Base-by-base conservation (phyloP, 2,329 filamentous ascomycete species). In the Fusarium algeriense region DNA sequence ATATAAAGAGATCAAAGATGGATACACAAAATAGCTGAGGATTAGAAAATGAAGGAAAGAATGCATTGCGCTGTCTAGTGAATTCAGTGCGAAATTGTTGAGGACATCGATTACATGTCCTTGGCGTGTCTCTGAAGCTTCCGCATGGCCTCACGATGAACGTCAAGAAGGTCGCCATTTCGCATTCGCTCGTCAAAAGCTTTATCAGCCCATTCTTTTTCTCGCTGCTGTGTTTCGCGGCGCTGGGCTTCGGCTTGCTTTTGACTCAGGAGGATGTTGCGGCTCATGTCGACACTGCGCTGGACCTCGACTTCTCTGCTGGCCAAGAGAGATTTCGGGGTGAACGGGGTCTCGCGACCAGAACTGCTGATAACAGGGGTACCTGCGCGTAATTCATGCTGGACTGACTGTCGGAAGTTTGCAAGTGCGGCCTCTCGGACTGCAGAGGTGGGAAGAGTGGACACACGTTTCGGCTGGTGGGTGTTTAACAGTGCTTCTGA, bases 91-190 rank as follows among this genome's bases (percentile, higher is more conserved):
- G 44, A 15, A 23, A 43, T 35, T n/a, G 15, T 30, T 14, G 34
- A 38, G 23, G 32, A 23, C 23, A 5, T 49, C 26, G 26, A 50
- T 66, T 61, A 74, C 41, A 34, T 62, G 43, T 83, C 77, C 71
- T 80, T 83, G 3, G 83, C 83, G 28, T 78, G 73, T 38, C 80
- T 81, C 75, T 97, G 94, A 90, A 98, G 92, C 79, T 86, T 90
- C 69, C 92, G 86, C 88, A 98, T 87, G 2, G 92, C 93, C 70
- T 95, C 91, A 23, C 92, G 87, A 79, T 98, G 95, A 26, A 91
- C 87, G 48, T 93, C 91, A 55, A 92, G 84, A 84, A 97, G 88
- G 70, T 92, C 89, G 0, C 91, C 91, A 19, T 88, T 90, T 58
- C 93, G 86, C 92, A 97, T 96, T 71, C 89, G 87, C 79, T 91